Percentiles rank a stretch among this genome's conserved stretches.
Conservation (phyloP, 192 early-diverging fungal genomes). For the Coemansia pectinata region DNA sequence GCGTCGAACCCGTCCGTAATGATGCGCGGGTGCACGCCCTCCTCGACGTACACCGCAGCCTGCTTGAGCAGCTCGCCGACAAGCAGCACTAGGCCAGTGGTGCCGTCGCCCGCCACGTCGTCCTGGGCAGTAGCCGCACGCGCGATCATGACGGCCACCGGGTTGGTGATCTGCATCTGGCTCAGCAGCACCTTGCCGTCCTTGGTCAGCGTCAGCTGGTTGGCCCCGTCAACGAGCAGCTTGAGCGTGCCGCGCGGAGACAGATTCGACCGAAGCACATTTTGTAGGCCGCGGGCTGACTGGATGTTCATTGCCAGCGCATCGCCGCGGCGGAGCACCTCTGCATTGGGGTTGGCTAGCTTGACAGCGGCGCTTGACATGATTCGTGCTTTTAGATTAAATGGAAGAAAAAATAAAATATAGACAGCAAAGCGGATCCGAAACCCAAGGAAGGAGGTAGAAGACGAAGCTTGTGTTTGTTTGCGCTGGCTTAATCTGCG, state of each 20-base stretch:
- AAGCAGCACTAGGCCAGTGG: constrained; percentile 94
- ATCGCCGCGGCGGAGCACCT: constrained; percentile 97
- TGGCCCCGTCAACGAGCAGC: constrained; percentile 97
- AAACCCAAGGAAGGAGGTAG: not conserved
- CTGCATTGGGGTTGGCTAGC: constrained; percentile 96
- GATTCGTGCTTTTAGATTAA: constrained; percentile 1
- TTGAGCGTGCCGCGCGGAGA: constrained; percentile 99
- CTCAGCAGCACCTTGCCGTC: constrained; percentile 98
- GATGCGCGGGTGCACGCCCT: constrained; percentile 95
- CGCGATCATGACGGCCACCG: constrained; percentile 99
- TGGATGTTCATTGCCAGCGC: constrained; percentile 96
- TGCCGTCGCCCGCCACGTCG: constrained; percentile 98
- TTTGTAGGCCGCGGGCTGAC: constrained; percentile 93
- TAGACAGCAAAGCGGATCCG: not conserved
- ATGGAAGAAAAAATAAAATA: not conserved
- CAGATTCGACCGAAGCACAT: constrained; percentile 94
- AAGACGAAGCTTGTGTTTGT: not conserved
- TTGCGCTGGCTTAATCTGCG: not conserved
- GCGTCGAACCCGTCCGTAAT: constrained; percentile 97
- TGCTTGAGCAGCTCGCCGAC: constrained; percentile 98
- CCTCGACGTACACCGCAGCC: constrained; percentile 88
- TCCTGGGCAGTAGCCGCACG: constrained; percentile 99
- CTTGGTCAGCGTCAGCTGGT: constrained; percentile 96
- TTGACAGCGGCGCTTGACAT: constrained; percentile 77
- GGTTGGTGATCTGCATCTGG: constrained; percentile 99